A percentile compares a stretch with the other conserved stretches of the same genome.
Conservation (phyloP, 1,139 yeast species). For the Candida neerlandica region DNA sequence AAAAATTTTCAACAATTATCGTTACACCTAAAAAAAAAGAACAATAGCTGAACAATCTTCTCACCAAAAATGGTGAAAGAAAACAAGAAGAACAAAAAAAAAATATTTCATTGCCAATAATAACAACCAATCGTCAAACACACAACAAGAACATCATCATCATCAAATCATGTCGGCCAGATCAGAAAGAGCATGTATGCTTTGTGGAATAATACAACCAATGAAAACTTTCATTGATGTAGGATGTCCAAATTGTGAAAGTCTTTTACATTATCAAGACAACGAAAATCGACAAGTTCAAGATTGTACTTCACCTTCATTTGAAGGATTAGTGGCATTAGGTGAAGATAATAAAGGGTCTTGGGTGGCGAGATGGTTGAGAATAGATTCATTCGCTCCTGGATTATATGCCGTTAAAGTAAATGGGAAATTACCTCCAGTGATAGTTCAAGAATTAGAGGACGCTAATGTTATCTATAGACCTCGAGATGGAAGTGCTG, state of each 20-base stretch:
- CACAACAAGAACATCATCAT: neutral
- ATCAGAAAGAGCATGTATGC: conserved; percentile 95
- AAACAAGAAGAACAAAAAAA: neutral
- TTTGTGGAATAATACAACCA: conserved; percentile 90
- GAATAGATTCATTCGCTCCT: conserved; percentile 85
- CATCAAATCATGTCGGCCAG: conserved; percentile 51
- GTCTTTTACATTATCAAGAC: conserved; percentile 75
- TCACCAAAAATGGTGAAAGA: neutral
- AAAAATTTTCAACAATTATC: neutral
- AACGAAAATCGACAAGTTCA: conserved; percentile 82
- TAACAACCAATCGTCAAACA: conserved; percentile 1
- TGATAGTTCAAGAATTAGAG: conserved; percentile 71
- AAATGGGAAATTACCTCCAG: conserved; percentile 89
- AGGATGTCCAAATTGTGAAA: conserved; percentile 98
- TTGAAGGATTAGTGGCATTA: conserved; percentile 92
- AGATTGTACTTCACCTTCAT: conserved; percentile 95
- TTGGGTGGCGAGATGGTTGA: conserved; percentile 97
- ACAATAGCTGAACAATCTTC: neutral
- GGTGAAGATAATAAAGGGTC: conserved; percentile 79
- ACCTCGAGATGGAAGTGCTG: conserved; percentile 95
- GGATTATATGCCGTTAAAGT: conserved; percentile 95
- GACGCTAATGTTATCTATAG: conserved; percentile 79
- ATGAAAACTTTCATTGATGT: conserved; percentile 69
- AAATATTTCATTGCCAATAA: neutral
- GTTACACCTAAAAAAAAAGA: conserved; percentile 4